phyloP scores from a whole-genome alignment of 805 yeast genomes.

The Scheffersomyces lignosus region DNA sequence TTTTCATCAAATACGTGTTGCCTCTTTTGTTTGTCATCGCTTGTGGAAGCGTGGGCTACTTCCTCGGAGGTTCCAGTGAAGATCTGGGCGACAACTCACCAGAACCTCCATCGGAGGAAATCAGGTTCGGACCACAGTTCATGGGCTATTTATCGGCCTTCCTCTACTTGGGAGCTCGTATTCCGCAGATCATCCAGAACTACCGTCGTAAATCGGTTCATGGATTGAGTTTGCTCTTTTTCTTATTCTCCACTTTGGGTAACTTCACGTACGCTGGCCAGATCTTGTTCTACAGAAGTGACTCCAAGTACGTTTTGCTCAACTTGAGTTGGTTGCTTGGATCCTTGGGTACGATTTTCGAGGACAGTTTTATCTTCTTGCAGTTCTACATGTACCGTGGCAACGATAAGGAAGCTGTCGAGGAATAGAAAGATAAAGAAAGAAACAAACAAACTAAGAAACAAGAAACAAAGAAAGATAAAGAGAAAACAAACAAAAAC shows the following conservation, averaged over 20 bases:
- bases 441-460: slow-evolving; percentile 8
- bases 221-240: slow-evolving; percentile 83
- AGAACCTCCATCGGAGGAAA: slow-evolving; percentile 19
- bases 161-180: slow-evolving; percentile 64
- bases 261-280: slow-evolving; percentile 75
- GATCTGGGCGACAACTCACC: slow-evolving; percentile 18
- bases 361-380: slow-evolving; percentile 63
- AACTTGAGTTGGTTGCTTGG: slow-evolving; percentile 80
- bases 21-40: slow-evolving; percentile 62
- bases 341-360: slow-evolving; percentile 72
- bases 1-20: slow-evolving; percentile 51
- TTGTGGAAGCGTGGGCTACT: slow-evolving; percentile 63
- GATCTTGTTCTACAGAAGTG: slow-evolving; percentile 64
- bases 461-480: slow-evolving; percentile 17
- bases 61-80: slow-evolving; percentile 41
- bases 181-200: slow-evolving; percentile 85
- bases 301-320: slow-evolving; percentile 55
- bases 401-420: slow-evolving; percentile 13
- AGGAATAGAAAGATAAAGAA: slow-evolving; percentile 2
- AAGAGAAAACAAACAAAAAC: slow-evolving; percentile 13
- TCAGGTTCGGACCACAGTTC: slow-evolving; percentile 58
- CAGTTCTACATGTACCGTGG: slow-evolving; percentile 66
- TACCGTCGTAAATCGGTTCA: slow-evolving; percentile 72
- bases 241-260: slow-evolving; percentile 71
- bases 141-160: slow-evolving; percentile 71